These are phyloP conservation scores for Fusarium brachygibbosum DNA, from an alignment of 2,329 filamentous ascomycete genomes.

Conservation along the genomic window DNA sequence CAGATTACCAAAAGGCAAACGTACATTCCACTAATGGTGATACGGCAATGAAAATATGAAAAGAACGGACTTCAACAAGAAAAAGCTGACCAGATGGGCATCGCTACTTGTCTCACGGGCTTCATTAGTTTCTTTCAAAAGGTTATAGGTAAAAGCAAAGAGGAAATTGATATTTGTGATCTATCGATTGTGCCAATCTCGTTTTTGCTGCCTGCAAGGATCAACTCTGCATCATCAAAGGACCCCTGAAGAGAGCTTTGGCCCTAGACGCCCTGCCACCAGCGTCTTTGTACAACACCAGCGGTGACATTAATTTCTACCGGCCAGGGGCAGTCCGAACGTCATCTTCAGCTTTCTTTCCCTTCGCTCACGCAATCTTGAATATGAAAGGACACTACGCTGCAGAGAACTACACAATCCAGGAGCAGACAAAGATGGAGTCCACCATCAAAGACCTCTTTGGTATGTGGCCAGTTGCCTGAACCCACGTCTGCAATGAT, in stretches of 20 bases:
- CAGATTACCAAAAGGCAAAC: neutral
- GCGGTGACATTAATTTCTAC: neutral
- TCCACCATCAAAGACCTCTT: neutral
- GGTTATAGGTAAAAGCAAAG: fast-evolving
- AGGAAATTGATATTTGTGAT: neutral
- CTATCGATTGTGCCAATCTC: neutral
- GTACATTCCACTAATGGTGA: neutral
- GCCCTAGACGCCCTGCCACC: too few relatives aligned
- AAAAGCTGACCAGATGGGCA: neutral
- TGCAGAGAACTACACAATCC: neutral
- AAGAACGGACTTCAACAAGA: neutral
- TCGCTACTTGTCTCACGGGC: too few relatives aligned
- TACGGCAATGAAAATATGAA: neutral
- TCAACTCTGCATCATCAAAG: neutral
- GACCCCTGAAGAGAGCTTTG: neutral
- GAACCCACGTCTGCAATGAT: neutral
- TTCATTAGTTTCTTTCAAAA: neutral
- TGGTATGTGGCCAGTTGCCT: too few relatives aligned
- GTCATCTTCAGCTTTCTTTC: too few relatives aligned
- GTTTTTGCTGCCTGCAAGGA: neutral
- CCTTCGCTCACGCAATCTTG: neutral
- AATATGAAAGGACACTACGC: too few relatives aligned
- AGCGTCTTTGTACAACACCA: neutral
- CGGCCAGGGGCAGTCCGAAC: neutral
- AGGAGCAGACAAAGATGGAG: neutral